Percentiles rank a stretch among this genome's conserved stretches.
Evolutionary conservation across 352 stramenopile genomes (phyloP).

Genomic region (Aphanomyces stellatus): DNA sequence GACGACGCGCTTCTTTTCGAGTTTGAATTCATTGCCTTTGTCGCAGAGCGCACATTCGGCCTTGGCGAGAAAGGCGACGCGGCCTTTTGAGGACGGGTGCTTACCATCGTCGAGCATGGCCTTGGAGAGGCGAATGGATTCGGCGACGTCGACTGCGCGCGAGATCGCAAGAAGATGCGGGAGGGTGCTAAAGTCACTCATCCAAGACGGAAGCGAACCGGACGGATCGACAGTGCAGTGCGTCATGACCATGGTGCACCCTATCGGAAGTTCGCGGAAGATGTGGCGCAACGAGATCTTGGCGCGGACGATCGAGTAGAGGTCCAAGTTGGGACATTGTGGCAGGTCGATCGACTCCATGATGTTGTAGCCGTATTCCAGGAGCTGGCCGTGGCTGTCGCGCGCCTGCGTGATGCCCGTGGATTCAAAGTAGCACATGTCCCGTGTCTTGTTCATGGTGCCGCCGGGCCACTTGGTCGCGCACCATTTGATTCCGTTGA

Average conservation of each 20-base stretch:
- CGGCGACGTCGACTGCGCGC: neutral
- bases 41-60: neutral
- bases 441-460: slow-evolving; percentile 12
- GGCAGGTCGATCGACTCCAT: slow-evolving; percentile 17
- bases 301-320: slow-evolving; percentile 14
- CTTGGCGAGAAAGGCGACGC: neutral
- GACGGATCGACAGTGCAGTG: slow-evolving; percentile 14
- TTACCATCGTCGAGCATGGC: neutral
- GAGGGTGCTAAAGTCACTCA: slow-evolving; percentile 24
- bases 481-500: slow-evolving; percentile 18
- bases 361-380: slow-evolving; percentile 21
- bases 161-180: slow-evolving; percentile 30
- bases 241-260: slow-evolving; percentile 15
- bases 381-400: neutral
- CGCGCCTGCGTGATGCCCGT: slow-evolving; percentile 9
- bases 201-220: neutral
- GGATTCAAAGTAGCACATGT: slow-evolving; percentile 18
- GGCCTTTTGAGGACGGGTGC: neutral
- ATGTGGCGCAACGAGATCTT: slow-evolving; percentile 15
- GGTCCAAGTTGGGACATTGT: slow-evolving; percentile 8
- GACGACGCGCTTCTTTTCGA: slow-evolving; percentile 3
- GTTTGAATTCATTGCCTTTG: neutral
- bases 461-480: slow-evolving; percentile 19
- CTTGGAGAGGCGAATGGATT: slow-evolving; percentile 2
- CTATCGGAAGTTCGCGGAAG: slow-evolving; percentile 15